phyloP scores from a whole-genome alignment of 108 stramenopile species.

The Fragilaria radians region DNA sequence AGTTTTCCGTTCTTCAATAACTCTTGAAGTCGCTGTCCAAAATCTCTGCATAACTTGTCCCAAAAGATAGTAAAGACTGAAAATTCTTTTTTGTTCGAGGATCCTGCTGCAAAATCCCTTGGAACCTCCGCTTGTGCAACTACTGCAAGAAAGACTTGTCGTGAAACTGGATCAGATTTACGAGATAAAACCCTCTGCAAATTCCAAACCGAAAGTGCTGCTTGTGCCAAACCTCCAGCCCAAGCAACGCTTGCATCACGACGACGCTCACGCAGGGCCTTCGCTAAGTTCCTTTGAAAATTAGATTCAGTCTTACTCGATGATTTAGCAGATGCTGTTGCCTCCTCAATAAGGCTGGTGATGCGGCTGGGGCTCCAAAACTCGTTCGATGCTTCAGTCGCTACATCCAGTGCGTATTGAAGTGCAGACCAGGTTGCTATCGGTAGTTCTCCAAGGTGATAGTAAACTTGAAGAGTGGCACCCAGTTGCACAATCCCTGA shows the following conservation, averaged over 20 bases:
- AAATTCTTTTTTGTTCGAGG: slow-evolving; percentile 18
- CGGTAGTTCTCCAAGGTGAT: slow-evolving; percentile 72
- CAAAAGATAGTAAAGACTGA: slow-evolving; percentile 68
- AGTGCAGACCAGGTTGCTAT: slow-evolving; percentile 76
- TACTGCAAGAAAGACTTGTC: slow-evolving; percentile 70
- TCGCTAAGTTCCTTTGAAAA: slow-evolving; percentile 35
- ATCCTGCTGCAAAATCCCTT: slow-evolving; percentile 24
- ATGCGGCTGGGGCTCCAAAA: slow-evolving; percentile 37
- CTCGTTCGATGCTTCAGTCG: slow-evolving; percentile 23
- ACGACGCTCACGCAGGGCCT: slow-evolving; percentile 58
- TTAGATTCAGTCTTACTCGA: slow-evolving; percentile 53
- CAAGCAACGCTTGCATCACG: slow-evolving; percentile 48
- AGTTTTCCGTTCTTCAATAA: slow-evolving; percentile 54
- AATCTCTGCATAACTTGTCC: slow-evolving; percentile 48
- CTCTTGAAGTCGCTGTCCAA: slow-evolving; percentile 53
- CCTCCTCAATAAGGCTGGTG: slow-evolving; percentile 31
- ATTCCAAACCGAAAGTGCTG: slow-evolving; percentile 60
- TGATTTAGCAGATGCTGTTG: slow-evolving; percentile 35
- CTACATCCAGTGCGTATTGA: slow-evolving; percentile 42
- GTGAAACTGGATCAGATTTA: slow-evolving; percentile 65
- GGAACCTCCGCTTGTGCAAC: slow-evolving; percentile 50
- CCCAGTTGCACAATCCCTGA: slow-evolving; percentile 40
- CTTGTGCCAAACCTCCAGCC: slow-evolving; percentile 49
- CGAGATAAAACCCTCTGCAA: slow-evolving; percentile 70
- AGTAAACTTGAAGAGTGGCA: slow-evolving; percentile 81